Evolutionary conservation across 805 yeast genomes (phyloP), one percentile per base, ranked within the genome.

Genomic region (Yarrowia deformans): DNA sequence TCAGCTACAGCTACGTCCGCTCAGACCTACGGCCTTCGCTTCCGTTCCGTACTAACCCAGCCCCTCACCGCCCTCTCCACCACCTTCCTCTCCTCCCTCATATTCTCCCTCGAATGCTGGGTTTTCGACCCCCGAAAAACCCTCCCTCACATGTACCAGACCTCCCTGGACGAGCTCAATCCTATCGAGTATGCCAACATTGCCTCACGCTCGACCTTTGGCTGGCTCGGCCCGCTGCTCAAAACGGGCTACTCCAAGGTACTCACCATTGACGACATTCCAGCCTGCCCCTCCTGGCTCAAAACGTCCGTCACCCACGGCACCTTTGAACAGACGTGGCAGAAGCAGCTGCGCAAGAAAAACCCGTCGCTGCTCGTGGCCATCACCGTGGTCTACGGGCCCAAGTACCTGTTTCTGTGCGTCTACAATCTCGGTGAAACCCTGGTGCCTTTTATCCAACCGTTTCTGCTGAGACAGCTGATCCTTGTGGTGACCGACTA

Each of bases 171-270:
- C 8, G 42, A 42, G 54, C 50, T 35, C 40, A 52, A 40, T 35
- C 68, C 43, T 69, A 63, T 79, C 63, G 84, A 81, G 49, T 72
- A 74, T 48, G 84, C 88, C 45, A 84, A 86, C 72, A 76, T 87
- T 10, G 86, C 84, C 71, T 81, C 86, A 40, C 80, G 80, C 63
- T 76, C 87, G 68, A 81, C 88, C 1, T 85, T 87, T 74, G 78
- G 80, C 54, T 87, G 90, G 90, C 82, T 87, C 84, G 83, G 86
- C 5, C 84, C 84, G 0, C 79, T 87, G 73, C 86, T 87, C 86
- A 81, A 76, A 70, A 81, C 79, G 70, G 89, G 88, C 46, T 84
- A 81, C 73, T 71, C 72, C 23, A 84, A 81, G 70, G 85, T 74
- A 23, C 69, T 87, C 72, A 78, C 75, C 77, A 73, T 76, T 71